Evolutionary conservation across 164 flowering plant genomes (phyloP).

Genomic region (Tetrastigma voinierianum): DNA sequence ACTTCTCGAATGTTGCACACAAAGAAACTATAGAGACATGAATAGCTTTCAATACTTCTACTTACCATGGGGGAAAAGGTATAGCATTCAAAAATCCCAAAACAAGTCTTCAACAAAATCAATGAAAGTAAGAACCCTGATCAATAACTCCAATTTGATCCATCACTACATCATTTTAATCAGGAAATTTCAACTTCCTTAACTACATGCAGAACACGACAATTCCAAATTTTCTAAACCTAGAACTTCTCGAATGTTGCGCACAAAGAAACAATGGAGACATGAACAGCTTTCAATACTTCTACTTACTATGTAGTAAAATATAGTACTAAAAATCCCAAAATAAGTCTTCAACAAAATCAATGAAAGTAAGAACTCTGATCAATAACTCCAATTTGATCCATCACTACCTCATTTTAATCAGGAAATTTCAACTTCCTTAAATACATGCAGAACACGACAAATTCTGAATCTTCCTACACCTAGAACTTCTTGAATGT

Average conservation of each 20-base stretch:
- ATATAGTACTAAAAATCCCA: no score
- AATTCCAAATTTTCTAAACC: neutral
- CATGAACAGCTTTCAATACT: neutral
- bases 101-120: neutral
- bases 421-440: no score
- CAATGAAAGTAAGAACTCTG: no score
- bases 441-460: neutral
- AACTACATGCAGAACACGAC: neutral
- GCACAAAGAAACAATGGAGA: neutral
- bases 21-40: neutral
- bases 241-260: neutral
- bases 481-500: neutral
- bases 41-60: neutral
- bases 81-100: no score
- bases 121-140: no score
- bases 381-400: no score
- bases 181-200: no score
- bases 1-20: neutral
- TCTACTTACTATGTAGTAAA: no score
- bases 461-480: neutral
- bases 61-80: no score
- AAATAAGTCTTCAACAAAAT: neutral
- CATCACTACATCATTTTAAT: no score
- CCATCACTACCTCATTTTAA: no score
- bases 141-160: no score